These are phyloP conservation scores for Hypoxylon fuscum DNA, from an alignment of 495 filamentous ascomycete species.

Conservation along the genomic window DNA sequence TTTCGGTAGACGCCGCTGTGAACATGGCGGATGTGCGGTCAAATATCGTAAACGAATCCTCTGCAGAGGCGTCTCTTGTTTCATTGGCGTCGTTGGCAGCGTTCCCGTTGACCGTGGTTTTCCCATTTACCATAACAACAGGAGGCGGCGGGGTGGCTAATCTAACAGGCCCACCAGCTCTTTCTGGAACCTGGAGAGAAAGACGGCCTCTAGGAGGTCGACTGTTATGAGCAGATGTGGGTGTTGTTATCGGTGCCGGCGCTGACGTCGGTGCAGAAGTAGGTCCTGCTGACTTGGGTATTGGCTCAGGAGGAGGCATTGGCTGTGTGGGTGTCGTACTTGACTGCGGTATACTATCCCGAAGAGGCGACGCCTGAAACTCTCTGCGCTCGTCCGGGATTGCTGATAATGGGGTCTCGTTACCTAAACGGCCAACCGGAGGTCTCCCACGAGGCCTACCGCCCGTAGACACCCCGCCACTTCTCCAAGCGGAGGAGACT, in stretches of 20 bases:
- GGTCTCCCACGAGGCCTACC: constrained; percentile 87
- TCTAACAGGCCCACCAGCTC: constrained; percentile 75
- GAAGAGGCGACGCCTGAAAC: constrained; percentile 43
- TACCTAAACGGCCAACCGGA: constrained; percentile 74
- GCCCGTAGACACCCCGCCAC: constrained; percentile 67
- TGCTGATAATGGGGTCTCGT: constrained; percentile 84
- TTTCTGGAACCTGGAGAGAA: constrained; percentile 82
- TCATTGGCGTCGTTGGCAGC: constrained; percentile 11
- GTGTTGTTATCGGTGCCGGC: constrained; percentile 25
- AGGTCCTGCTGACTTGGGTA: constrained; percentile 41
- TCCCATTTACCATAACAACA: constrained; percentile 73
- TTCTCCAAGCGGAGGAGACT: constrained; percentile 95
- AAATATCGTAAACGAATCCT: constrained; percentile 37
- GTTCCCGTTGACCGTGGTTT: constrained; percentile 40
- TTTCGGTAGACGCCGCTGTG: constrained; percentile 13
- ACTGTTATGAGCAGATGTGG: constrained; percentile 36
- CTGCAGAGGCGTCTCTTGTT: constrained; percentile 24
- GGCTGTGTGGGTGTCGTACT: constrained; percentile 26
- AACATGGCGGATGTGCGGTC: constrained; percentile 38
- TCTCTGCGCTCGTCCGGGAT: constrained; percentile 69
- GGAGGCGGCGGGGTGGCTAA: constrained; percentile 76
- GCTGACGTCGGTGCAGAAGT: constrained; percentile 21
- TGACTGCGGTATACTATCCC: constrained; percentile 28
- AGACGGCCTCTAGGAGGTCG: constrained; percentile 61
- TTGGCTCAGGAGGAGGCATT: constrained; percentile 41